Base-by-base conservation (phyloP, 139 green algal genomes). In the Chlamydomonas urium region DNA sequence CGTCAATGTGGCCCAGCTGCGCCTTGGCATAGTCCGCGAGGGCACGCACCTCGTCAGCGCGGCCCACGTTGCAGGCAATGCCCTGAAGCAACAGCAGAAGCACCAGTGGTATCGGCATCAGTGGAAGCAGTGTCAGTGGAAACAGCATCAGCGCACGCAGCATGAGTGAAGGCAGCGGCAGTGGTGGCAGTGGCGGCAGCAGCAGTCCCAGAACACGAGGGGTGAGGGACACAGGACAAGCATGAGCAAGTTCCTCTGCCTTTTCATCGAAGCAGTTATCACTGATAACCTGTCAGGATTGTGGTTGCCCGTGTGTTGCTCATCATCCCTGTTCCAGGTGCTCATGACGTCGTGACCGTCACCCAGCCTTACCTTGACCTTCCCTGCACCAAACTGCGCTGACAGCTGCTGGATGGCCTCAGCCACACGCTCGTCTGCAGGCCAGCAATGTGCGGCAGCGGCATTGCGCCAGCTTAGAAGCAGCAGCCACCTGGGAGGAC, bases 21-120 rank as follows among this genome's bases (percentile, higher is more conserved):
- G 75, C 61, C 36, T 66, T 35, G 0, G 88, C 89, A 78, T 83
- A 93, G 29, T 88, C 75, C 2, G 89, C 88, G 1, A 97, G 71
- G 5, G 77, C 75, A 38, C 74, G 59, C n/a, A 94, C 87, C 24
- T 93, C 73, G 2, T 56, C 71, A 0, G 79, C 60, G 4, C 75
- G 74, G 0, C 82, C 75, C 47, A 96, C 87, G 66, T 96, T 87
- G 65, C 81, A 89, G 0, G 81, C 63, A 1, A 76, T 70, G 1
- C 87, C 90, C 71, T 86, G 69, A 21, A 14, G n/a, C 26, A n/a
- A 47, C 66, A 48, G 24, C 17, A 19, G 32, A 2, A 42, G 23
- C 35, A 38, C 35, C 28, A 8, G 38, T 61, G 0, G 28, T 24
- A 35, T 29, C 8, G 0, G 26, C 24, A 37, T 56, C 21, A 56